Evolutionary conservation across 257 asterid genomes (phyloP), one percentile per base, ranked within the genome.

Genomic region (Penstemon eatonii): DNA sequence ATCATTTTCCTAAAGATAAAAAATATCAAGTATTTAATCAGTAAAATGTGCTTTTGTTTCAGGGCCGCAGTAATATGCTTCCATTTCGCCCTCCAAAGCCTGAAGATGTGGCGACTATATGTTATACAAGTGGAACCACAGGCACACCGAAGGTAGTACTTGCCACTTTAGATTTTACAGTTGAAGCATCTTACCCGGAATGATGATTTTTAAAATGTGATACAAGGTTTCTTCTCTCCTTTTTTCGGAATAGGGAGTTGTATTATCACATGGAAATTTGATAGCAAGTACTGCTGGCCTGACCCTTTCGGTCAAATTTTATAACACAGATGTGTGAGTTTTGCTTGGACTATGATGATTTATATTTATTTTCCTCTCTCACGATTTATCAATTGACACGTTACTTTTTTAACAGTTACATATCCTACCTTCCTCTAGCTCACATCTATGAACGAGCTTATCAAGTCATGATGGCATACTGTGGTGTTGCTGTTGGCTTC

Each of bases 111-210:
- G 96, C 90, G 10, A 87, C 96, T 13, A 85, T 89, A 77, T 89
- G 96, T 87, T 89, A 89, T 69, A 89, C 95, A 11, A 89, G 96
- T 73, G 96, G 96, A 54, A 89, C 95, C 49, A 89, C 96, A 15
- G 96, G 96, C 71, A 89, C 89, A 53, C 96, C 96, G 55, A 89
- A 87, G 92, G 96, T 89, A 69, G 55, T 37, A 54, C 6, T 42
- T 61, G 49, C 38, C n/a, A 51, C 60, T 63, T 40, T 12, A 46
- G 0, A 11, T 42, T 49, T 51, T 62, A 9, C 65, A 37, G 55
- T 6, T 50, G 25, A 62, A 57, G 54, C 59, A 63, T 42, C 25
- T 25, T 49, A 7, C 53, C 5, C 2, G 40, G 13, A 63, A 63
- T 46, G 41, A 44, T 33, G 33, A 11, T 63, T 25, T 10, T 63